phyloP scores from a whole-genome alignment of 768 basidiomycete genomes.

The Psilocybe tampanensis region DNA sequence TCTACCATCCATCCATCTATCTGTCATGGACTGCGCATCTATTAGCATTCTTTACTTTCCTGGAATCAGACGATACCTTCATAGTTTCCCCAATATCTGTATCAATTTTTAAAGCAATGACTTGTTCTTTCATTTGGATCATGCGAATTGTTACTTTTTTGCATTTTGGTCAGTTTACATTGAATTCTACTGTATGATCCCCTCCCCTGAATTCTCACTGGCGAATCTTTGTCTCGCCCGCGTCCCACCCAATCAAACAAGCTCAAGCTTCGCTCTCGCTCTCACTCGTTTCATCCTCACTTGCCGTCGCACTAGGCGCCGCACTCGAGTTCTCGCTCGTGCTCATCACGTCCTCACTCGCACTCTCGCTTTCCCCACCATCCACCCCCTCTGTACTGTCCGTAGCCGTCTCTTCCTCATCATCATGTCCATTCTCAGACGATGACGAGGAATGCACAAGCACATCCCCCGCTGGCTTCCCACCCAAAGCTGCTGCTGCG shows the following conservation, averaged over 20 bases:
- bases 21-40: too few species aligned
- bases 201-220: neutral
- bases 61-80: too few species aligned
- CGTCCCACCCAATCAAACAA: neutral
- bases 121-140: too few species aligned
- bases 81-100: too few species aligned
- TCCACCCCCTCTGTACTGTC: slow-evolving; percentile 20
- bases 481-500: neutral
- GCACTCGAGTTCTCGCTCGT: slow-evolving; percentile 26
- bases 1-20: neutral
- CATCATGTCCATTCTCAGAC: slow-evolving; percentile 17
- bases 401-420: slow-evolving; percentile 4
- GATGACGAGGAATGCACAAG: neutral
- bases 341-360: slow-evolving; percentile 22
- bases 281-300: slow-evolving; percentile 11
- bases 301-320: slow-evolving; percentile 4
- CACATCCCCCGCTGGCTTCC: neutral
- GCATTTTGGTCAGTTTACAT: too few species aligned
- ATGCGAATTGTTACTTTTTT: too few species aligned
- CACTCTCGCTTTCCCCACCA: slow-evolving; percentile 23
- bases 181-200: neutral
- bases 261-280: neutral
- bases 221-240: neutral
- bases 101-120: too few species aligned
- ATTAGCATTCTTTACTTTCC: too few species aligned